phyloP scores from a whole-genome alignment of 768 basidiomycete genomes.

The Collybiopsis confluens region DNA sequence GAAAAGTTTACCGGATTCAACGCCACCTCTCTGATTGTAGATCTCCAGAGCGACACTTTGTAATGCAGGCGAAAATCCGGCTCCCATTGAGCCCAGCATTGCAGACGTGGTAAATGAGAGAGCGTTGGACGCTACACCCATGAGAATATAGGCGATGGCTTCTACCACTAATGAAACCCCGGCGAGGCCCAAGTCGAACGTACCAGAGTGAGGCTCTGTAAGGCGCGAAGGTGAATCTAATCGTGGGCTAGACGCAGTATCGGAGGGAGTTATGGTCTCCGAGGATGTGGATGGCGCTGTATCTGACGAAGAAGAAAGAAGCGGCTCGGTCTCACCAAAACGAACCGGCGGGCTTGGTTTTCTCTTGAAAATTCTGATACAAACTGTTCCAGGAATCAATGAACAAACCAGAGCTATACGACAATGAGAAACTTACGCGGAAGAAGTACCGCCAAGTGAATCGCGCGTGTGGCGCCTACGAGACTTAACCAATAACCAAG shows the following conservation, averaged over 20 bases:
- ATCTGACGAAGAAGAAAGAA: slow-evolving; percentile 20
- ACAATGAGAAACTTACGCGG: slow-evolving; percentile 43
- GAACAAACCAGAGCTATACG: not conserved
- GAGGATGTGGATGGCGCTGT: slow-evolving; percentile 12
- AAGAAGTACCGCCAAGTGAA: slow-evolving; percentile 51
- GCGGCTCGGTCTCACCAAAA: slow-evolving; percentile 25
- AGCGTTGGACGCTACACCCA: slow-evolving; percentile 45
- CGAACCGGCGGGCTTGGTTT: slow-evolving; percentile 23
- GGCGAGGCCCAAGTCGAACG: slow-evolving; percentile 69
- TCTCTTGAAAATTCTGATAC: slow-evolving; percentile 51
- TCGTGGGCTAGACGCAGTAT: slow-evolving; percentile 16
- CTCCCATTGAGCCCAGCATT: slow-evolving; percentile 51
- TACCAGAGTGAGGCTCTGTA: slow-evolving; percentile 26
- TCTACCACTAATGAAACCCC: slow-evolving; percentile 60
- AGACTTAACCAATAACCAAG: slow-evolving; percentile 71
- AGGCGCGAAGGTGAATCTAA: slow-evolving; percentile 5
- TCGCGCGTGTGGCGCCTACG: slow-evolving; percentile 47
- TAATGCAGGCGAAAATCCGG: slow-evolving; percentile 60
- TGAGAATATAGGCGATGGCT: slow-evolving; percentile 41
- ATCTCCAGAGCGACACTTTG: slow-evolving; percentile 72
- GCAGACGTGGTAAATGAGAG: slow-evolving; percentile 47
- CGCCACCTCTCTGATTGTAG: slow-evolving; percentile 49
- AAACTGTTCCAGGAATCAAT: slow-evolving; percentile 29
- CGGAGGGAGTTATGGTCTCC: not conserved
- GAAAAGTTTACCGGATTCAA: slow-evolving; percentile 71